These are phyloP conservation scores for Patellifolia procumbens DNA, from an alignment of 179 eudicot species.

Conservation along the genomic window DNA sequence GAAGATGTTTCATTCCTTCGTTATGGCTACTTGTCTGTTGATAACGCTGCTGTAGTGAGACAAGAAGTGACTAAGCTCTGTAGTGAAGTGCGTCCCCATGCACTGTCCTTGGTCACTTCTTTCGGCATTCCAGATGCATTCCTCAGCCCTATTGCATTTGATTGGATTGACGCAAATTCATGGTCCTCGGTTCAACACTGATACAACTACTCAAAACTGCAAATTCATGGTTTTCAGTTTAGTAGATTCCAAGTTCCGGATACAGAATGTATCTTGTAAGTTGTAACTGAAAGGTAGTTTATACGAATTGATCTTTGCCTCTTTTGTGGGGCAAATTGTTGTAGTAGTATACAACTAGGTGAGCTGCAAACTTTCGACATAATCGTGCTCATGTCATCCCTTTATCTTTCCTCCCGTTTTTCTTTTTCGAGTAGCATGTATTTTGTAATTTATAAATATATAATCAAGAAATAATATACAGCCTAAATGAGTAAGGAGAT, in stretches of 20 bases:
- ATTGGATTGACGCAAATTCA: slow-evolving; percentile 89
- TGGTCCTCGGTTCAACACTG: slow-evolving; percentile 50
- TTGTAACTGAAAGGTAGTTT: not conserved
- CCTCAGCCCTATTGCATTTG: slow-evolving; percentile 81
- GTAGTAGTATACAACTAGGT: not conserved
- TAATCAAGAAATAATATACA: too few relatives aligned
- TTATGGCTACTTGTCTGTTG: slow-evolving; percentile 68
- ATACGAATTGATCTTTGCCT: not conserved
- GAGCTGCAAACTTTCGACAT: not conserved
- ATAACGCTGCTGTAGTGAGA: slow-evolving; percentile 68
- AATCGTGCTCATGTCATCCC: not conserved
- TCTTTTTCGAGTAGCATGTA: too few relatives aligned
- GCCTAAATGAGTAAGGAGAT: too few relatives aligned
- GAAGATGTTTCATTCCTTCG: slow-evolving; percentile 91
- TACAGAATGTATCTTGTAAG: not conserved
- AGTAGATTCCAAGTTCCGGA: not conserved
- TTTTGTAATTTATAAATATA: too few relatives aligned
- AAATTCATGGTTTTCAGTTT: not conserved
- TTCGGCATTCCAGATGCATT: slow-evolving; percentile 96
- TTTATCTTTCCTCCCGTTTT: not conserved
- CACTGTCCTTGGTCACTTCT: slow-evolving; percentile 74
- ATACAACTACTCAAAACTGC: not conserved
- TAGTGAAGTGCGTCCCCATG: slow-evolving; percentile 80
- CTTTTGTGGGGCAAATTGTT: not conserved
- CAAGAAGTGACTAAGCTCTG: slow-evolving; percentile 77